Conservation (phyloP, 768 basidiomycete genomes). For the Rhodosporidiobolus sp. region DNA sequence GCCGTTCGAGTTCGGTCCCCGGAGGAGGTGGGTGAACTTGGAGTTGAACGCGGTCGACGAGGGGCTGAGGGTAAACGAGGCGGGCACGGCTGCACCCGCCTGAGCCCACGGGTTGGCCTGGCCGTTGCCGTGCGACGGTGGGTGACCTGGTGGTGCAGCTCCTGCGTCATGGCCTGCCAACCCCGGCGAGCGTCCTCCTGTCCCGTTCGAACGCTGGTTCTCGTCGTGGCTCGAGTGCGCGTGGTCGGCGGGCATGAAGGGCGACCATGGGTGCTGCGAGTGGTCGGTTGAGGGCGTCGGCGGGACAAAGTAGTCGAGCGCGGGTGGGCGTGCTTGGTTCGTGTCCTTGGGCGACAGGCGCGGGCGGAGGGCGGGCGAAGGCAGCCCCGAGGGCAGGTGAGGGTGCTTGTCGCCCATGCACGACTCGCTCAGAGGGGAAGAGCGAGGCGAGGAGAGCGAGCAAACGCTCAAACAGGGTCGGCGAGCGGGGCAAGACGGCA, state of each 20-base stretch:
- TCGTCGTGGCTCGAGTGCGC: neutral
- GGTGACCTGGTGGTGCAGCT: too few relatives aligned
- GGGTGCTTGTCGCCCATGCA: too few relatives aligned
- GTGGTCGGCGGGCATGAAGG: neutral
- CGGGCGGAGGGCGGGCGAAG: neutral
- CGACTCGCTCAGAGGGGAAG: too few relatives aligned
- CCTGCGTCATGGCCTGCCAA: neutral
- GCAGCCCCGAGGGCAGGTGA: too few relatives aligned
- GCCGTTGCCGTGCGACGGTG: slow-evolving; percentile 50
- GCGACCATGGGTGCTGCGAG: neutral
- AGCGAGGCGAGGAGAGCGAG: too few relatives aligned
- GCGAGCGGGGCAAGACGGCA: too few relatives aligned
- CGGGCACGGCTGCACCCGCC: neutral
- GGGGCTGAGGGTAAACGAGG: slow-evolving; percentile 18
- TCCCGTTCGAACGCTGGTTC: neutral
- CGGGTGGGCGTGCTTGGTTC: neutral
- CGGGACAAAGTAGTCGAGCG: slow-evolving; percentile 6
- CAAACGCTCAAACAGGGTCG: too few relatives aligned
- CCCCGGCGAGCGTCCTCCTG: neutral
- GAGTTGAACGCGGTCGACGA: slow-evolving; percentile 23
- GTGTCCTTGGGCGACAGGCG: slow-evolving; percentile 1
- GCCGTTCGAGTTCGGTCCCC: neutral
- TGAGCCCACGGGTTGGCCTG: slow-evolving; percentile 24
- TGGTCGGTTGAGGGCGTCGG: neutral
- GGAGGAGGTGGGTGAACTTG: slow-evolving; percentile 20